phyloP scores from a whole-genome alignment of 805 yeast genomes.

The Suhomyces kilbournensis region DNA sequence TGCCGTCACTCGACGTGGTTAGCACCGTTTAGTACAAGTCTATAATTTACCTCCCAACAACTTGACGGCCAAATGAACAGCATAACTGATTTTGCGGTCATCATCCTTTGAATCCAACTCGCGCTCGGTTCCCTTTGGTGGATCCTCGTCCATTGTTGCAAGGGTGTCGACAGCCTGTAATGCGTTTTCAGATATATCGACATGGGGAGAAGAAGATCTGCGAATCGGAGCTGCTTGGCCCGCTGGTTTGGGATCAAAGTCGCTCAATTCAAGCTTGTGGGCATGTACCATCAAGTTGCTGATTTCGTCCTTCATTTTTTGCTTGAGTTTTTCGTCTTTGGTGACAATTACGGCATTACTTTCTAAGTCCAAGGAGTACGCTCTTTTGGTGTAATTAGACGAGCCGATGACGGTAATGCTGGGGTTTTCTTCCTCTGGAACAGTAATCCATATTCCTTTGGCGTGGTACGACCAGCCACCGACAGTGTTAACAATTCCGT shows the following conservation, averaged over 20 bases:
- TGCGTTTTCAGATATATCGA: slow-evolving; percentile 1
- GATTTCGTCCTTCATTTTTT: slow-evolving; percentile 59
- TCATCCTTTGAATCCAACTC: slow-evolving; percentile 41
- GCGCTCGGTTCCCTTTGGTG: neutral
- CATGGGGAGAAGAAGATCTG: neutral
- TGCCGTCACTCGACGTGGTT: neutral
- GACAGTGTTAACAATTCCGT: slow-evolving; percentile 75
- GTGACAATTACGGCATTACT: slow-evolving; percentile 81
- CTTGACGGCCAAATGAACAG: slow-evolving; percentile 66
- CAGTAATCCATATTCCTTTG: slow-evolving; percentile 84
- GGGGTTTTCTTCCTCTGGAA: slow-evolving; percentile 58
- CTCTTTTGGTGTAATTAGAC: slow-evolving; percentile 88
- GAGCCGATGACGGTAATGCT: slow-evolving; percentile 83
- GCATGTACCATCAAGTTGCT: slow-evolving; percentile 57
- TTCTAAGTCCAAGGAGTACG: slow-evolving; percentile 85
- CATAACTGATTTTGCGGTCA: slow-evolving; percentile 58
- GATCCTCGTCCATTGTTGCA: slow-evolving; percentile 5
- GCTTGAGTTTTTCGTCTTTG: slow-evolving; percentile 55
- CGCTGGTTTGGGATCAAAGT: slow-evolving; percentile 44
- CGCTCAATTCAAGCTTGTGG: slow-evolving; percentile 50
- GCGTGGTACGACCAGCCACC: slow-evolving; percentile 98
- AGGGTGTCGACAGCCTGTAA: slow-evolving; percentile 3
- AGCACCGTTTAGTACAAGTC: neutral
- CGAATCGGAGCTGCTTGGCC: neutral
- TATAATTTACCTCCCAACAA: slow-evolving; percentile 56